Evolutionary conservation across 768 basidiomycete genomes (phyloP).

Genomic region (Boletus pseudopeckii): DNA sequence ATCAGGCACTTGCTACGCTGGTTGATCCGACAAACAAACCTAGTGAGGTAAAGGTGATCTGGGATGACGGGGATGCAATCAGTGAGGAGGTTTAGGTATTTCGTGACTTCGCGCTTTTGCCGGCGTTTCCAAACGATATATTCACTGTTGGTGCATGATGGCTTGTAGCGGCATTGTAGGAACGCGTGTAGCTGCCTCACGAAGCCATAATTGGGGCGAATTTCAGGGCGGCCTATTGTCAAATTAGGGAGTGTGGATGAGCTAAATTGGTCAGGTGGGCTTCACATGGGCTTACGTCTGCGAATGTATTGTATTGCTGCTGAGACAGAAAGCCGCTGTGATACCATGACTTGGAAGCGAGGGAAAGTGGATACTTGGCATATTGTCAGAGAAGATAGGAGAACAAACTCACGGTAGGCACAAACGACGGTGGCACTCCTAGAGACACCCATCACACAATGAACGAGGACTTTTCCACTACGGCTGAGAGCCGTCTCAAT

Average conservation of each 20-base stretch:
- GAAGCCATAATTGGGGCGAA: conserved; percentile 48
- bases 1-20: background rate
- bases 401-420: conserved; percentile 45
- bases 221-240: conserved; percentile 34
- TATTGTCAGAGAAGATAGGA: background rate
- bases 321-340: conserved; percentile 37
- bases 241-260: conserved; percentile 10
- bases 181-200: conserved; percentile 58
- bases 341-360: conserved; percentile 46
- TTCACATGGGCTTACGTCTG: conserved; percentile 37
- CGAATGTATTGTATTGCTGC: conserved; percentile 50
- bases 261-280: conserved; percentile 3
- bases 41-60: conserved; percentile 49
- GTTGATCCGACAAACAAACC: conserved; percentile 28
- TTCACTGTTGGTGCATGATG: conserved; percentile 37
- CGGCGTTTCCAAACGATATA: conserved; percentile 61
- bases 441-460: conserved; percentile 73
- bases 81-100: conserved; percentile 48
- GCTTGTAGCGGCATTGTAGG: conserved; percentile 46
- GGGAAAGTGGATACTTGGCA: background rate
- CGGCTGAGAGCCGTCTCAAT: conserved; percentile 53
- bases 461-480: conserved; percentile 61
- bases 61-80: conserved; percentile 53
- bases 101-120: conserved; percentile 49
- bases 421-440: conserved; percentile 61